These are phyloP conservation scores for Cantharellus anzutake DNA, from an alignment of 768 basidiomycete genomes.

Conservation along the genomic window DNA sequence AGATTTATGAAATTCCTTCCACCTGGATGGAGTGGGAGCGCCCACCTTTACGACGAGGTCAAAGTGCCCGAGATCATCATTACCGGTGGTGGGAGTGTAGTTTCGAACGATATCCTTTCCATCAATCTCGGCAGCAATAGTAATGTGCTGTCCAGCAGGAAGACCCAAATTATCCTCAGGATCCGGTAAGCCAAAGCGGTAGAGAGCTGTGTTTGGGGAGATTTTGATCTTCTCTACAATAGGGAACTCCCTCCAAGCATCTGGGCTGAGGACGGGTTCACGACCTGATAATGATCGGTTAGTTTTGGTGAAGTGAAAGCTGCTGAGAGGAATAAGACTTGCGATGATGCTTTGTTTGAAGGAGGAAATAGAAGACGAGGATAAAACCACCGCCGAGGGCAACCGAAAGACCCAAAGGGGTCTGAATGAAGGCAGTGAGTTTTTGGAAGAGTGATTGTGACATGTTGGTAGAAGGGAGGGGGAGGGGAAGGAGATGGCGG, in stretches of 20 bases:
- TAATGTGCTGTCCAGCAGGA: constrained; percentile 93
- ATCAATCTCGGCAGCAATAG: constrained; percentile 72
- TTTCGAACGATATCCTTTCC: constrained; percentile 80
- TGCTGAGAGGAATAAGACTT: neutral
- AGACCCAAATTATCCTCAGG: constrained; percentile 68
- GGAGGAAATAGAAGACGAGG: constrained; percentile 1
- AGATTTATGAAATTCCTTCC: constrained; percentile 1
- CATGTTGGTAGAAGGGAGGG: neutral
- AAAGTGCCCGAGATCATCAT: constrained; percentile 85
- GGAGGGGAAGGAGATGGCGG: neutral
- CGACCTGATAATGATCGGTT: constrained; percentile 24
- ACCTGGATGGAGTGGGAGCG: neutral
- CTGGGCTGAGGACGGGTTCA: constrained; percentile 53
- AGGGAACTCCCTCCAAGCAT: constrained; percentile 64
- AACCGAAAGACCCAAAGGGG: constrained; percentile 14
- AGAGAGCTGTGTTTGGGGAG: constrained; percentile 95
- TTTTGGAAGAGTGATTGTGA: neutral
- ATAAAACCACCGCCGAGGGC: constrained; percentile 3
- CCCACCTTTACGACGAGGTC: constrained; percentile 90
- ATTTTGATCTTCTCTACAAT: constrained; percentile 64
- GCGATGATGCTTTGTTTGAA: constrained; percentile 6
- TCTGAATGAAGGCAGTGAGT: constrained; percentile 9
- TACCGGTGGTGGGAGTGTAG: constrained; percentile 90
- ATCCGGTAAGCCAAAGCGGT: constrained; percentile 75
- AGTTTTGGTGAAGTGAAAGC: no score